These are phyloP conservation scores for Letharia columbiana DNA, from an alignment of 495 filamentous ascomycete genomes.

Conservation along the genomic window DNA sequence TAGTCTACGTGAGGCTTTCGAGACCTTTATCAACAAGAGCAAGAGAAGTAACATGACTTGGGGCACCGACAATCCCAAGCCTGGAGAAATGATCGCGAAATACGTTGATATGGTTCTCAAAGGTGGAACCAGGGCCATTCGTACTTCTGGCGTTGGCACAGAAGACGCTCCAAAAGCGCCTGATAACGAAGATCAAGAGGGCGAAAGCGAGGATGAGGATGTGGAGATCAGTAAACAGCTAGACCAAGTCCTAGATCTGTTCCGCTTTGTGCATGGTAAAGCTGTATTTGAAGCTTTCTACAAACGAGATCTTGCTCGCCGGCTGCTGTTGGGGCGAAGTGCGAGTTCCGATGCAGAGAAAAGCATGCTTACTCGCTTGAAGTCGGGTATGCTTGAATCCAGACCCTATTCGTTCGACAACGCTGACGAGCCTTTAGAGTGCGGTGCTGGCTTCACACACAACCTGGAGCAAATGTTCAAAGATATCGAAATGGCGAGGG, in stretches of 20 bases:
- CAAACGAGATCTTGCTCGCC: conserved; percentile 87
- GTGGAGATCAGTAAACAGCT: conserved; percentile 81
- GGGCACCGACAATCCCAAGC: conserved; percentile 78
- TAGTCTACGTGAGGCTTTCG: conserved; percentile 73
- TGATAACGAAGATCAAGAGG: conserved; percentile 47
- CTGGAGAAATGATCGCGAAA: conserved; percentile 97
- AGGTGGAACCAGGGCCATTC: conserved; percentile 71
- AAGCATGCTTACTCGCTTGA: conserved; percentile 85
- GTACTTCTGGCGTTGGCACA: conserved; percentile 13
- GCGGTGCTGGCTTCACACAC: conserved; percentile 85
- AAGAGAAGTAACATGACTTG: conserved; percentile 57
- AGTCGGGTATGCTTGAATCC: conserved; percentile 47
- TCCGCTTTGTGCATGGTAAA: conserved; percentile 95
- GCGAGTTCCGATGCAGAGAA: conserved; percentile 91
- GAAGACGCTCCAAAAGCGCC: conserved; percentile 7
- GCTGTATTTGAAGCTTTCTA: conserved; percentile 98
- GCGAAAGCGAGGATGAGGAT: conserved; percentile 66
- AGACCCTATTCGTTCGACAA: conserved; percentile 4
- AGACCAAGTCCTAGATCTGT: conserved; percentile 84
- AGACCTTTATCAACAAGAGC: conserved; percentile 79
- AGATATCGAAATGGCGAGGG: conserved; percentile 81
- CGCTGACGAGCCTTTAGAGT: conserved; percentile 47
- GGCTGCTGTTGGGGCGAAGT: conserved; percentile 81
- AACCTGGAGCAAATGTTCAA: conserved; percentile 99
- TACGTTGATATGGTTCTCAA: conserved; percentile 87